Evolutionary conservation across 352 stramenopile genomes (phyloP).

Genomic region (Phytophthora foliorum): DNA sequence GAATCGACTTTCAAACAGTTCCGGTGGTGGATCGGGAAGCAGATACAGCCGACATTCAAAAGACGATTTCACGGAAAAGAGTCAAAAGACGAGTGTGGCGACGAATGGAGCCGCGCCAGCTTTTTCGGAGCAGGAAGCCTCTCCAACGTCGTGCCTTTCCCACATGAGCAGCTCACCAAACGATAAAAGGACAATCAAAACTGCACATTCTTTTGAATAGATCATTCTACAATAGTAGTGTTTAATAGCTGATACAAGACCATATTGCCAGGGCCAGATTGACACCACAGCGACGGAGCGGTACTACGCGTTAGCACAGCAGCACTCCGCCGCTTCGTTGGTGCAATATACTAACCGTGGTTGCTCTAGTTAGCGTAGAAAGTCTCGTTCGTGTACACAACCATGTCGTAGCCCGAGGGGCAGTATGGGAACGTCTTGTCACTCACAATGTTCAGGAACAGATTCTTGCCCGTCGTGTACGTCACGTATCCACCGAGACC

Average conservation of each 20-base stretch:
- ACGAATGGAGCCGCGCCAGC: too few species aligned
- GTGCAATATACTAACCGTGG: conserved; percentile 17
- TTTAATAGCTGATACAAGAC: conserved; percentile 39
- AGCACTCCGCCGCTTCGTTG: conserved; percentile 21
- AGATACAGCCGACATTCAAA: background rate
- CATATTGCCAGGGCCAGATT: conserved; percentile 5
- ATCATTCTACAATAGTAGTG: too few species aligned
- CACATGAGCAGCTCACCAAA: too few species aligned
- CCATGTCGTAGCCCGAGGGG: conserved; percentile 50
- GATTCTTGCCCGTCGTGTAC: conserved; percentile 54
- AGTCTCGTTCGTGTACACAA: conserved; percentile 58
- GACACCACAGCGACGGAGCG: conserved; percentile 10
- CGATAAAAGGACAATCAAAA: too few species aligned
- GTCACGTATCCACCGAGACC: conserved; percentile 51
- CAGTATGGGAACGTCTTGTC: conserved; percentile 70
- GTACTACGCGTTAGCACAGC: conserved; percentile 22
- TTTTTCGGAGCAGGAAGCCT: too few species aligned
- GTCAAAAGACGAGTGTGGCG: too few species aligned
- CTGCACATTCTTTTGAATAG: conserved; percentile 28
- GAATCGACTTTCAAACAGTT: too few species aligned
- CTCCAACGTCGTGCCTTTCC: too few species aligned
- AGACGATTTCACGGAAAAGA: too few species aligned
- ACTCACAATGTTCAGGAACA: conserved; percentile 47
- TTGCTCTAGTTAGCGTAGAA: conserved; percentile 56
- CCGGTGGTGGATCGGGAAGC: background rate